Evolutionary conservation across 2,329 filamentous ascomycete species (phyloP), one percentile per base, ranked within the genome.

Genomic region (Colletotrichum falcatum): DNA sequence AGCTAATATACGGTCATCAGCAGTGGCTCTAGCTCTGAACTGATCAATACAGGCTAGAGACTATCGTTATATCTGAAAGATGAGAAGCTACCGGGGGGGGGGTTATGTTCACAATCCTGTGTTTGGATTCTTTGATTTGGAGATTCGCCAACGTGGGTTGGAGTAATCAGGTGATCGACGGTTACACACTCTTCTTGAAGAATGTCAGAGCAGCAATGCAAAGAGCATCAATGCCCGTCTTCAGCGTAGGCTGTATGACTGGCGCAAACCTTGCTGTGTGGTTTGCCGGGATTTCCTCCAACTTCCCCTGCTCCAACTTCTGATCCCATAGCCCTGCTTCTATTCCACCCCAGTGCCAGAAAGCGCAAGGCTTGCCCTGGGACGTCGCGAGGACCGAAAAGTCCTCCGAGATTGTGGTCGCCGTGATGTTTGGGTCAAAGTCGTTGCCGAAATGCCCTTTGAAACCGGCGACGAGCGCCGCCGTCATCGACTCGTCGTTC

Each of bases 361-460:
- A 77, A 11, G 69, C 71, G 7, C 65, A 74, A 0, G 75, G 75
- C n/a, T 60, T 74, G 0, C 70, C 9, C 23, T 46, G 56, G 12
- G 56, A 60, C n/a, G 73, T 72, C 0, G 77, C 75, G 4, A 79
- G 54, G 7, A 76, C 73, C 0, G 72, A 73, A 37, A 91, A 90
- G 71, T 91, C 89, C 73, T 91, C 90, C 53, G 83, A 87, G 0
- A 83, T 85, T 3, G 80, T 78, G 0, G 85, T 73, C 0, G 81
- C 79, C n/a, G 81, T 76, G 20, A 81, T 80, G 16, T 85, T 77
- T 0, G 79, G 72, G 14, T 82, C 77, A 55, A 37, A 55, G 2
- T 55, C 33, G 11, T 14, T 26, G 12, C 53, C 53, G 9, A 55
- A 55, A 37, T 87, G 84, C 1, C 77, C 71, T 0, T 73, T 70